These are phyloP conservation scores for Cladophialophora chaetospira DNA, from an alignment of 2,329 filamentous ascomycete species.

Conservation along the genomic window DNA sequence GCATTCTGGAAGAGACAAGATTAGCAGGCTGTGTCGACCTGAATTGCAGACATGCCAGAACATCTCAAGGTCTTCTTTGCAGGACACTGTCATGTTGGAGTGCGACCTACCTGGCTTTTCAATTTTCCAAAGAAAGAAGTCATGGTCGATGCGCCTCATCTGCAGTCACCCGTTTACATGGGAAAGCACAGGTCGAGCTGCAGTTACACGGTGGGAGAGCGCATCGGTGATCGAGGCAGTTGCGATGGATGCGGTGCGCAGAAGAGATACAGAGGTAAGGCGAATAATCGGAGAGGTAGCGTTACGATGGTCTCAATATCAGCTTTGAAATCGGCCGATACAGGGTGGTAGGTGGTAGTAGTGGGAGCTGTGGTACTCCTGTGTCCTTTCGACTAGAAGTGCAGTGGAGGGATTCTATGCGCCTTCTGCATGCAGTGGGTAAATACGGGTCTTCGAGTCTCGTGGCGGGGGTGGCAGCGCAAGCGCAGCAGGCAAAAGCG, in stretches of 20 bases:
- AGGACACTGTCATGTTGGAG: not conserved
- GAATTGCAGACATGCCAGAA: not conserved
- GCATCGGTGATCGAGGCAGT: conserved; percentile 12
- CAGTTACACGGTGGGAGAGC: conserved; percentile 13
- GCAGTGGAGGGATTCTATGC: conserved; percentile 15
- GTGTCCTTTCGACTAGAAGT: not conserved
- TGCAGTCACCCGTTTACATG: conserved; percentile 31
- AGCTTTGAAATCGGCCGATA: conserved; percentile 20
- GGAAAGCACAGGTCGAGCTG: conserved; percentile 6
- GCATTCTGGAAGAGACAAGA: conserved; percentile 29
- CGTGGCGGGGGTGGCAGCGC: conserved; percentile 17
- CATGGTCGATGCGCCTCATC: conserved; percentile 42
- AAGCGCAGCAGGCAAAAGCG: conserved; percentile 14
- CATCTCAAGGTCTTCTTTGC: too few relatives aligned
- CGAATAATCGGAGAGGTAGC: conserved; percentile 6
- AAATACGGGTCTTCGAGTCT: conserved; percentile 6
- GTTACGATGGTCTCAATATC: conserved; percentile 9
- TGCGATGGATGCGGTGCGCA: not conserved
- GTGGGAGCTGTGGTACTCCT: conserved; percentile 11
- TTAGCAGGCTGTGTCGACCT: conserved; percentile 2
- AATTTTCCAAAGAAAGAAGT: conserved; percentile 58
- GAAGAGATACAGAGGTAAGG: not conserved
- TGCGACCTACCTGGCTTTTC: conserved; percentile 44
- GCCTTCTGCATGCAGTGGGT: conserved; percentile 9
- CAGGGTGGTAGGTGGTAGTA: not conserved